Base-by-base conservation (phyloP, 148 eudicot genomes). In the Rhododendron kiyosumense region DNA sequence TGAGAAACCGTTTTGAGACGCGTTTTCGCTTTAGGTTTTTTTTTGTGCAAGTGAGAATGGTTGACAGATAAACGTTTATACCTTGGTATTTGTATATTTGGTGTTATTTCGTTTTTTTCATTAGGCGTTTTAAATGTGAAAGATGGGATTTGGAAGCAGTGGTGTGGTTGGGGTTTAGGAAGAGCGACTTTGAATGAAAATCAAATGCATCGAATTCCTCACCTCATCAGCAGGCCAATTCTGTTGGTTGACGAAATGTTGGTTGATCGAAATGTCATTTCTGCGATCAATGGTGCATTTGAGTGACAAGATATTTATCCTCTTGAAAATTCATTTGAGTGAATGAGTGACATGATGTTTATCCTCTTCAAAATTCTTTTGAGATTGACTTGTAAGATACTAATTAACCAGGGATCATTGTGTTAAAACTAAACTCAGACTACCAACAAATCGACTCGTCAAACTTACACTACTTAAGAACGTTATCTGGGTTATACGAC, bases 1-100 rank as follows among this genome's bases (percentile, higher is more conserved):
- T 36, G 96, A 95, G 73, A 83, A 84, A 79, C 86, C 89, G 34
- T 49, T 89, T 69, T 89, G 85, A 91, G 84, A 59, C 17, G 17
- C 17, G n/a, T 83, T 45, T 74, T 18, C 41, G n/a, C 18, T 11
- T 4, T 4, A 51, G 7, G 0, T 32, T 7, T 24, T 54, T 17
- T 54, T 59, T 69, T 76, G 78, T 86, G 85, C 67, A 76, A 46
- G 65, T 87, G 81, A 48, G 71, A 78, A 87, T 74, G 83, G 26
- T 87, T 28, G 74, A 59, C 28, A 78, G 67, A 71, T 6, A 24
- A 20, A 28, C 57, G 71, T 75, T 83, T 43, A n/a, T 78, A 38
- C 34, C 30, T 83, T 61, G 79, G 79, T 54, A 69, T 43, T 20
- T 83, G 86, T 87, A 65, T 34, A 87, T 87, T 83, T 43, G 65